These are phyloP conservation scores for Zygoascus hellenicus DNA, from an alignment of 1,139 yeast species.

Conservation along the genomic window DNA sequence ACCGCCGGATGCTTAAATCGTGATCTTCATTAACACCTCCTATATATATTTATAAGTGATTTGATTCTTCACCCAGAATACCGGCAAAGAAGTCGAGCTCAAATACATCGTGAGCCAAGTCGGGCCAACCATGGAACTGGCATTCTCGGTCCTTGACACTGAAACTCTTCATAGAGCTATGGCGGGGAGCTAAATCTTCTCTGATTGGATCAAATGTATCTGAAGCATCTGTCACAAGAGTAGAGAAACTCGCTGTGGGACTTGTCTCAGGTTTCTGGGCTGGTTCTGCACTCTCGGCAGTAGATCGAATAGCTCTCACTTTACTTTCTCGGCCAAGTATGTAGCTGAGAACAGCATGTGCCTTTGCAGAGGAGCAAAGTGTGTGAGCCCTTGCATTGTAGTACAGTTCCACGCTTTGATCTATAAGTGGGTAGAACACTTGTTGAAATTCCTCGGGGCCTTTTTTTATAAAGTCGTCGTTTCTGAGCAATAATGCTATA, in stretches of 20 bases:
- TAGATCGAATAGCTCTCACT: neutral
- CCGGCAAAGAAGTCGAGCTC: slow-evolving; percentile 2
- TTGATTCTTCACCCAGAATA: neutral
- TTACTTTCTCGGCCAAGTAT: slow-evolving; percentile 1
- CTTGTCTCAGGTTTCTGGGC: neutral
- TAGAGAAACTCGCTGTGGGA: neutral
- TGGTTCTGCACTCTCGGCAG: neutral
- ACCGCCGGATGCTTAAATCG: too few relatives aligned
- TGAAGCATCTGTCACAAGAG: neutral
- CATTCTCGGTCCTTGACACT: slow-evolving; percentile 4
- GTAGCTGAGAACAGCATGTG: neutral
- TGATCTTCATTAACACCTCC: too few relatives aligned
- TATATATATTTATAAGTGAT: too few relatives aligned
- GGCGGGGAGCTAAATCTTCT: slow-evolving; percentile 1
- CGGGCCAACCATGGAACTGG: slow-evolving; percentile 1
- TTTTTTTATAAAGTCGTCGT: neutral
- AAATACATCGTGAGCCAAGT: neutral
- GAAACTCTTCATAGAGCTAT: neutral
- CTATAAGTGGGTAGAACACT: neutral
- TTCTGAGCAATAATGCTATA: slow-evolving; percentile 10
- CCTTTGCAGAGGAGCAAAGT: slow-evolving; percentile 2
- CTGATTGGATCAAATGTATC: neutral
- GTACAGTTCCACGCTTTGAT: neutral
- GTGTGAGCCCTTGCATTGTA: neutral
- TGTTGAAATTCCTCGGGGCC: neutral